Evolutionary conservation across 352 stramenopile species (phyloP), one percentile per base, ranked within the genome.

Genomic region (Phytophthora rubi): DNA sequence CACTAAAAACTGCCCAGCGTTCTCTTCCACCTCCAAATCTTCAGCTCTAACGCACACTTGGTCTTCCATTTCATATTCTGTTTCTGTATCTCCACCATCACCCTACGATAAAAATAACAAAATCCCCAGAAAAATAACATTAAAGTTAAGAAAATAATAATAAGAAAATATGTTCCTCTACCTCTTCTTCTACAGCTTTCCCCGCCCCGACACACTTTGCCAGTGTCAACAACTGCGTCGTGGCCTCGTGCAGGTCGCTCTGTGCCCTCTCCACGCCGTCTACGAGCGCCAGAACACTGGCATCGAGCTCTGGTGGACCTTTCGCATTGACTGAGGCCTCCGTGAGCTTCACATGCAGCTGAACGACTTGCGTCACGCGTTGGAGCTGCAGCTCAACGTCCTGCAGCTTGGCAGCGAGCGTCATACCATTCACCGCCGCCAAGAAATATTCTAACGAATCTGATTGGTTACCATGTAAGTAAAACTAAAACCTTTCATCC

Each of bases 361-460:
- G 65, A 6, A 71, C 26, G 39, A 59, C 52, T 7, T 49, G n/a
- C 32, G 49, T 65, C 16, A 35, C 49, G 12, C 57, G 49, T n/a
- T 30, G 45, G 37, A 71, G 56, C 55, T 66, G 64, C 64, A 62
- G 49, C 64, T 71, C 37, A 39, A 62, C 64, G 51, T 71, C 64
- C 18, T 18, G 35, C 5, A 67, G 56, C 39, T 30, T 66, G 10
- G 48, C 37, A 6, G 48, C 48, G 23, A 71, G 37, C 33, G 42
- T 33, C 62, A 64, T 44, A 8, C 13, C 12, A 42, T 42, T 4
- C 9, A 42, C 0, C 26, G 5, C 4, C 10, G 35, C 35, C 35
- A 21, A 47, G 39, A 48, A 21, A 4, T 21, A 21, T 15, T n/a
- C 13, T 45, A n/a, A 23, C 42, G 42, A 2, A 23, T 48, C 16